Base-by-base conservation (phyloP, 2,329 filamentous ascomycete genomes). In the Laburnicola sp. region DNA sequence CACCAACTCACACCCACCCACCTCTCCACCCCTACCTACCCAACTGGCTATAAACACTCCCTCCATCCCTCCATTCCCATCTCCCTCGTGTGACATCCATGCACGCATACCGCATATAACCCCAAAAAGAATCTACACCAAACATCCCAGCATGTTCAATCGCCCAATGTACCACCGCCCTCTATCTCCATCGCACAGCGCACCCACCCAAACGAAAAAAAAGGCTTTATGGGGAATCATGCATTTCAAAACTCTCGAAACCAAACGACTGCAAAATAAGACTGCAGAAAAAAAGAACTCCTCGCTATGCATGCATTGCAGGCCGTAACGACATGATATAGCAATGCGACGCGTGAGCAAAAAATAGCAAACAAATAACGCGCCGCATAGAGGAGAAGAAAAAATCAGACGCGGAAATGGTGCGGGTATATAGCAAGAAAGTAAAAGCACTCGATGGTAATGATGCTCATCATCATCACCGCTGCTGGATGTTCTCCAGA, bases 401-500 rank as follows among this genome's bases (percentile, higher is more conserved):
- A 37, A 26, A 6, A 31, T 16, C 26, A 30, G 39, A 43, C 45
- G 46, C 48, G 44, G 52, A 35, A 34, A 47, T 28, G 45, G 26
- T 30, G 37, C 36, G 51, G 54, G 48, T 48, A 56, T 53, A 57
- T 57, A 50, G 35, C 32, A 21, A 23, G 40, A 50, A 41, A 47
- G 23, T 27, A 38, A 34, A 44, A 34, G 23, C 16, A 27, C n/a
- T n/a, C 27, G 41, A 36, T 10, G 44, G 22, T 36, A 32, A 42
- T 51, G 38, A 25, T 45, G 36, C 37, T 42, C 25, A 48, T 45
- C 30, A 43, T 42, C 52, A 66, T 42, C 56, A 59, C 27, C 62
- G 54, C 6, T 77, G 81, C 56, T 79, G 78, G 65, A 83, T 78
- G 45, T 76, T 80, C 65, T 85, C 82, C 69, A 85, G 81, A 67